Percentiles rank a stretch among this genome's conserved stretches.
phyloP scores from a whole-genome alignment of 73 alveolate species.

The Blepharisma stoltei region DNA sequence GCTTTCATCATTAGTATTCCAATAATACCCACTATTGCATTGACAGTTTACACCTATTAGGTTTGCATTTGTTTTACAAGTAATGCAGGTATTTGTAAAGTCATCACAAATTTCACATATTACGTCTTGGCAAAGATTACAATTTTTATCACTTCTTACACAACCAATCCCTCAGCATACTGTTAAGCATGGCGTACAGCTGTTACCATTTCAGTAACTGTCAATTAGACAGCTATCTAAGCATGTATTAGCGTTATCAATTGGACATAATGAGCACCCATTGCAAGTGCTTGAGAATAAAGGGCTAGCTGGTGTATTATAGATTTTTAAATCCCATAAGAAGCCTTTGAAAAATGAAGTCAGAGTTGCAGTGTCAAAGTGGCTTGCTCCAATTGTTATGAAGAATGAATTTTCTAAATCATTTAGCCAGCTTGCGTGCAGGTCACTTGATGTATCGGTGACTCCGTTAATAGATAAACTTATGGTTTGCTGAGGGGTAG shows the following conservation, averaged over 20 bases:
- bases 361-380: background rate
- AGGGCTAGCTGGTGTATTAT: background rate
- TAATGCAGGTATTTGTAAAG: background rate
- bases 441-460: background rate
- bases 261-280: background rate
- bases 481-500: background rate
- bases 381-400: conserved; percentile 9
- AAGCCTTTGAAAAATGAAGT: conserved; percentile 4
- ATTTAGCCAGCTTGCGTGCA: background rate
- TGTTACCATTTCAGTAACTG: background rate
- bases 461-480: conserved; percentile 12
- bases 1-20: background rate
- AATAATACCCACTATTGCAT: background rate
- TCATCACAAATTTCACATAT: background rate
- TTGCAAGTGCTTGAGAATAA: background rate
- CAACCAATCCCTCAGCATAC: background rate
- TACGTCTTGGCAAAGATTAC: background rate
- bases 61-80: conserved; percentile 18
- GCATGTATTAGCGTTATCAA: background rate
- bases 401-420: background rate
- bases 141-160: background rate
- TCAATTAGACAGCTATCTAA: background rate
- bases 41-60: background rate
- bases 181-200: background rate
- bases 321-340: background rate